Conservation (phyloP, 2,329 filamentous ascomycete species). For the Colletotrichum lindemuthianum region DNA sequence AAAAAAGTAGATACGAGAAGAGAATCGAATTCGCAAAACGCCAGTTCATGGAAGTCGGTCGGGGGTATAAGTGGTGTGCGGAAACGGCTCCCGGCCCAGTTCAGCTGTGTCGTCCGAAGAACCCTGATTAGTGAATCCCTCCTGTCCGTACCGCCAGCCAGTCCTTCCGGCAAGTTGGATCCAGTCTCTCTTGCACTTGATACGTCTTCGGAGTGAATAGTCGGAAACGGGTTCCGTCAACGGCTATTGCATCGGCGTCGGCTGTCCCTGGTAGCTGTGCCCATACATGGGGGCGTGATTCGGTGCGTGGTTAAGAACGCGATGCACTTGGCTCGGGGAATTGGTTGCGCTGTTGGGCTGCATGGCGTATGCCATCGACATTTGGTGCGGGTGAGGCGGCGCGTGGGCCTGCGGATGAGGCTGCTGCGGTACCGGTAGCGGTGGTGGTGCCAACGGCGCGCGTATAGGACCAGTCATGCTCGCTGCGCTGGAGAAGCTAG, state of each 20-base stretch:
- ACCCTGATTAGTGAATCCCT: not conserved
- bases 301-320: slow-evolving; percentile 15
- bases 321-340: slow-evolving; percentile 24
- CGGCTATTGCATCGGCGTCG: slow-evolving; percentile 17
- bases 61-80: slow-evolving; percentile 15
- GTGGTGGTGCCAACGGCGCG: slow-evolving; percentile 13
- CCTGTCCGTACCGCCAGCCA: not conserved
- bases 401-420: slow-evolving; percentile 3
- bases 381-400: slow-evolving; percentile 2
- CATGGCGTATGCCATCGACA: slow-evolving; percentile 27
- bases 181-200: not conserved
- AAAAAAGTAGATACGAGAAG: slow-evolving; percentile 27
- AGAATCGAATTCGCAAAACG: slow-evolving; percentile 33
- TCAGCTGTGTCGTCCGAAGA: no score
- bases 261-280: slow-evolving; percentile 17
- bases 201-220: not conserved
- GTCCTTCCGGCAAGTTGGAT: no score
- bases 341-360: slow-evolving; percentile 30
- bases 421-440: not conserved
- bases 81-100: slow-evolving; percentile 6
- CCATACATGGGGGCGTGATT: slow-evolving; percentile 10
- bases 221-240: no score
- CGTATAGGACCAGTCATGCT: slow-evolving; percentile 9
- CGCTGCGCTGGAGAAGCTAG: slow-evolving; percentile 54
- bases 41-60: slow-evolving; percentile 26